A percentile compares a stretch with the other conserved stretches of the same genome.
phyloP scores from a whole-genome alignment of 2,329 filamentous ascomycete genomes.

The Aspergillus quadricinctus region DNA sequence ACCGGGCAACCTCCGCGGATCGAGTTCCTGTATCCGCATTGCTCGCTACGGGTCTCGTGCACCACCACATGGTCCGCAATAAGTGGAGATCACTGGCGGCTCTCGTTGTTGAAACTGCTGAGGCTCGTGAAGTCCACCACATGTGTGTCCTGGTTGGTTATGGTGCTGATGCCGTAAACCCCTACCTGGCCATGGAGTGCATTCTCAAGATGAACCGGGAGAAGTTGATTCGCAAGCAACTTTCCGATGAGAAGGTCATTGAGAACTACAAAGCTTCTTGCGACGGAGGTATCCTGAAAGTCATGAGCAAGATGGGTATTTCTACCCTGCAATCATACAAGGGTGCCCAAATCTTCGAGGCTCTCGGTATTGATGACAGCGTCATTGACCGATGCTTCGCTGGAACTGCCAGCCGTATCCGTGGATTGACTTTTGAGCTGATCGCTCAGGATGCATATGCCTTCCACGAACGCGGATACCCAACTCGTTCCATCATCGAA shows the following conservation, averaged over 20 bases:
- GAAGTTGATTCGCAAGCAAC: slow-evolving; percentile 84
- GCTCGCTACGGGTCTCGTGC: slow-evolving; percentile 85
- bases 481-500: slow-evolving; percentile 69
- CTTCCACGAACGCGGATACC: slow-evolving; percentile 90
- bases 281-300: slow-evolving; percentile 93
- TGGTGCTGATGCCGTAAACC: slow-evolving; percentile 89
- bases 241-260: slow-evolving; percentile 76
- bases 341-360: slow-evolving; percentile 96
- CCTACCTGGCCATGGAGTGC: slow-evolving; percentile 92
- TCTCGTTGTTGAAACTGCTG: slow-evolving; percentile 83
- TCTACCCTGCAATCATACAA: slow-evolving; percentile 96
- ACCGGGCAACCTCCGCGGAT: slow-evolving; percentile 76
- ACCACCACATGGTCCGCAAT: slow-evolving; percentile 92
- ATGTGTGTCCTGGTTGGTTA: slow-evolving; percentile 98
- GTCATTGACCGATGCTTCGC: slow-evolving; percentile 94
- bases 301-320: slow-evolving; percentile 99
- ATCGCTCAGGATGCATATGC: slow-evolving; percentile 93
- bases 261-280: slow-evolving; percentile 96
- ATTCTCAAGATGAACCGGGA: slow-evolving; percentile 96
- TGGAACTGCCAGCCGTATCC: slow-evolving; percentile 89
- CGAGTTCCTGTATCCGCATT: slow-evolving; percentile 82
- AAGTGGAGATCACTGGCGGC: slow-evolving; percentile 90
- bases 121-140: slow-evolving; percentile 95
- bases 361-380: slow-evolving; percentile 83
- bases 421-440: slow-evolving; percentile 86